phyloP scores from a whole-genome alignment of 176 grass and related monocot species.

The Chloris gayana region DNA sequence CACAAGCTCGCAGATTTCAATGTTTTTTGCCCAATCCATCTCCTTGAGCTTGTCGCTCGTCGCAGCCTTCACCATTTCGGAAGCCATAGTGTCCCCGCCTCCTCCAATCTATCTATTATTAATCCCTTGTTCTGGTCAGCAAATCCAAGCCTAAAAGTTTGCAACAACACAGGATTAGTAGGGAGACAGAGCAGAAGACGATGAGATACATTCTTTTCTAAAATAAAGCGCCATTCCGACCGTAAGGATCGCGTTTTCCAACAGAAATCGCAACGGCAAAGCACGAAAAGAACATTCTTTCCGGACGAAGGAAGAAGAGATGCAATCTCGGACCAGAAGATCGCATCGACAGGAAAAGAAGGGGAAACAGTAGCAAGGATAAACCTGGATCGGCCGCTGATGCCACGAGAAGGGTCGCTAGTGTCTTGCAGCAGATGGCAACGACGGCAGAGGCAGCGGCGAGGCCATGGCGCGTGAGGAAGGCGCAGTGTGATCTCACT shows the following conservation, averaged over 20 bases:
- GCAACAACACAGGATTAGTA: neutral
- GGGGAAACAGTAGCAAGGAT: neutral
- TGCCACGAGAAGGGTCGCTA: constrained; percentile 5
- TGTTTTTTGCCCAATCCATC: constrained; percentile 93
- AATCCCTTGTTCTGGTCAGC: neutral
- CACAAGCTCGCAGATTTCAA: constrained; percentile 98
- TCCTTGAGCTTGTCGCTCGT: constrained; percentile 91
- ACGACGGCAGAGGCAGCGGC: neutral
- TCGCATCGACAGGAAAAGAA: constrained; percentile 5
- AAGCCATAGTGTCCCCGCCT: constrained; percentile 45
- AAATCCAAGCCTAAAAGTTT: constrained; percentile 40
- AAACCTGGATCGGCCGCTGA: constrained; percentile 26
- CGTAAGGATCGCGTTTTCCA: constrained; percentile 1
- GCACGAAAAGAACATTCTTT: constrained; percentile 35
- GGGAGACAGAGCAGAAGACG: neutral
- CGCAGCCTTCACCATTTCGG: constrained; percentile 87
- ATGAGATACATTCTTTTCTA: neutral
- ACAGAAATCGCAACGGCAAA: neutral
- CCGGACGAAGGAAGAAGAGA: neutral
- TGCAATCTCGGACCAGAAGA: constrained; percentile 32
- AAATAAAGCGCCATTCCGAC: neutral
- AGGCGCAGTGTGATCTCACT: constrained; percentile 41
- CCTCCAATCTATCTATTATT: neutral
- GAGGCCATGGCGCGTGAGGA: constrained; percentile 24
- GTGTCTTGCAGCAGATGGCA: neutral